Percentiles rank a stretch among this genome's conserved stretches.
These are phyloP conservation scores for Penicillium sp. DNA, from an alignment of 2,329 filamentous ascomycete genomes.

Conservation along the genomic window DNA sequence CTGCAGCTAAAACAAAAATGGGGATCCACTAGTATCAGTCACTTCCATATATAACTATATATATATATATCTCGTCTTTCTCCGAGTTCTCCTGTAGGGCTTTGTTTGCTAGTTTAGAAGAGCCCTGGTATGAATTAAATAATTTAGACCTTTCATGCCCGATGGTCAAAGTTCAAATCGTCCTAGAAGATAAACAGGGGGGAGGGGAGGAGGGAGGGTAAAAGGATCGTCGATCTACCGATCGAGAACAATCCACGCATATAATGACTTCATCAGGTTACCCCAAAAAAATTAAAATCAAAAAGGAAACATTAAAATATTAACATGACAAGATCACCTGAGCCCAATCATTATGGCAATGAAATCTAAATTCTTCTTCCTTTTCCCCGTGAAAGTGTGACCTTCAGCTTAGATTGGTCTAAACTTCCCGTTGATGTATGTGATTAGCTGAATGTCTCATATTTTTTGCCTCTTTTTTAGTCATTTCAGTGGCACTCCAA, in stretches of 20 bases:
- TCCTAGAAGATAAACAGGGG: background rate
- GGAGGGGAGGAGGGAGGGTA: background rate
- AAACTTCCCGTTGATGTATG: background rate
- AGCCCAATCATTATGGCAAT: background rate
- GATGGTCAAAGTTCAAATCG: constrained; percentile 17
- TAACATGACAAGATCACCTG: background rate
- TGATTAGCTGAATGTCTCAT: constrained; percentile 11
- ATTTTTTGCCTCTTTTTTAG: constrained; percentile 1
- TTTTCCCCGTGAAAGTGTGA: background rate
- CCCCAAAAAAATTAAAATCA: background rate
- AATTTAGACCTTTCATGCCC: constrained; percentile 2
- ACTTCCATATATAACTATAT: background rate
- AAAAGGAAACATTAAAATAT: background rate
- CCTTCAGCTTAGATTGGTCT: background rate
- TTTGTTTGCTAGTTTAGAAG: background rate
- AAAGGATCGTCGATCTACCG: constrained; percentile 4
- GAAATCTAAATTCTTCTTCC: background rate
- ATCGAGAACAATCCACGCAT: constrained; percentile 11
- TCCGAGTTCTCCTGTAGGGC: background rate
- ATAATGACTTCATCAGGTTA: constrained; percentile 9
- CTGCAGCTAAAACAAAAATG: constrained; percentile 15
- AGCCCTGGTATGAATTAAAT: background rate
- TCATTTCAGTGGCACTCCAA: background rate
- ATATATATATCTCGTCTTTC: constrained; percentile 1
- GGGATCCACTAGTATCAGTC: constrained; percentile 12